A percentile compares a stretch with the other conserved stretches of the same genome.
phyloP scores from a whole-genome alignment of 768 basidiomycete species.

The Leccinum olivaceopallidum region DNA sequence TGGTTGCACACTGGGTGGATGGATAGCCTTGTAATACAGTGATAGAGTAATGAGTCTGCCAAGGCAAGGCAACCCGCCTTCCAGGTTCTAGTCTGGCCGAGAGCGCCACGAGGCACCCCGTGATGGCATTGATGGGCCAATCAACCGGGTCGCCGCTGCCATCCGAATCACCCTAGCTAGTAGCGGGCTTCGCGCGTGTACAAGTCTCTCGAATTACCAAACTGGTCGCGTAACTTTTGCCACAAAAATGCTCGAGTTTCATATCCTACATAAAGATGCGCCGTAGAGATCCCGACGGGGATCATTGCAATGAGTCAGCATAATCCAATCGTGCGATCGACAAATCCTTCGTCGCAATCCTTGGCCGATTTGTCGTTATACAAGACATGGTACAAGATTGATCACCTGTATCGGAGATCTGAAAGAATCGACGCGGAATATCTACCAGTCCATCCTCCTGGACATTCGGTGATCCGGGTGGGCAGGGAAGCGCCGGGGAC shows the following conservation, averaged over 20 bases:
- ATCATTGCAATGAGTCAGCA: neutral
- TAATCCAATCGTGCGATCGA: neutral
- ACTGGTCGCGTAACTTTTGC: neutral
- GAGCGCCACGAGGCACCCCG: constrained; percentile 1
- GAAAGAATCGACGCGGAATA: constrained; percentile 5
- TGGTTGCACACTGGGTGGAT: neutral
- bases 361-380: neutral
- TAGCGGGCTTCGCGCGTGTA: neutral
- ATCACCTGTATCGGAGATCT: constrained; percentile 9
- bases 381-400: neutral
- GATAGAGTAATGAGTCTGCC: neutral
- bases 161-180: neutral
- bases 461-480: constrained; percentile 1
- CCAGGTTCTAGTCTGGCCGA: constrained; percentile 4
- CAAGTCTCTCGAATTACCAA: neutral
- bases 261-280: neutral
- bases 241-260: neutral
- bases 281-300: neutral
- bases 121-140: neutral
- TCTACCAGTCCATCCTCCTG: neutral
- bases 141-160: constrained; percentile 1
- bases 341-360: neutral
- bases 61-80: neutral
- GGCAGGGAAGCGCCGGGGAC: constrained; percentile 13
- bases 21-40: neutral